Percentiles rank a stretch among this genome's conserved stretches.
phyloP scores from a whole-genome alignment of 441 rosid species.

The Hypseocharis bilobata region DNA sequence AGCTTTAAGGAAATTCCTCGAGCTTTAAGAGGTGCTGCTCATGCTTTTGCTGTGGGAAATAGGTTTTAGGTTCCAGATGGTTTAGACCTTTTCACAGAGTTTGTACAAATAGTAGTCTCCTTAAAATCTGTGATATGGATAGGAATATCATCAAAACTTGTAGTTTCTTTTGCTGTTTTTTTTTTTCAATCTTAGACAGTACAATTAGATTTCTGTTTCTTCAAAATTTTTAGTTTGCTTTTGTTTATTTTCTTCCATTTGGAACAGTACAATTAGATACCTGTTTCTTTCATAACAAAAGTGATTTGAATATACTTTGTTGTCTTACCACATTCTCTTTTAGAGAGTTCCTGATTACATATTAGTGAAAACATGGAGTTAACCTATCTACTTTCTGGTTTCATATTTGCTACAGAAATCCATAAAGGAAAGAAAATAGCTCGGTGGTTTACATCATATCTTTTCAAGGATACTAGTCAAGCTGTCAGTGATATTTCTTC shows the following conservation, averaged over 20 bases:
- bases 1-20: background rate
- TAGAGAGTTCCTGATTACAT: background rate
- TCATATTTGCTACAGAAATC: conserved; percentile 24
- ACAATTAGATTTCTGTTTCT: too few relatives aligned
- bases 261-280: too few relatives aligned
- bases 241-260: too few relatives aligned
- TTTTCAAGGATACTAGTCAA: conserved; percentile 35
- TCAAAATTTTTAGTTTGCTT: too few relatives aligned
- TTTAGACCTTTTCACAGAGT: background rate
- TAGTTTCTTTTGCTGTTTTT: too few relatives aligned
- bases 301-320: too few relatives aligned
- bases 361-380: background rate
- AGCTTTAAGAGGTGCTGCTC: background rate
- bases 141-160: too few relatives aligned
- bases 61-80: conserved; percentile 2
- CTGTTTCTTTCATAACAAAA: too few relatives aligned
- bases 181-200: too few relatives aligned
- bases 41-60: background rate
- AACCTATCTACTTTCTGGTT: conserved; percentile 14
- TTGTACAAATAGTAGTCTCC: too few relatives aligned
- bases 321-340: too few relatives aligned
- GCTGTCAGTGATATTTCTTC: conserved; percentile 26
- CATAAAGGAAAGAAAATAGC: conserved; percentile 48
- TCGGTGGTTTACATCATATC: conserved; percentile 54
- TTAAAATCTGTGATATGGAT: too few relatives aligned